Conservation (phyloP, 257 asterid genomes). For the Ehretia macrophylla region DNA sequence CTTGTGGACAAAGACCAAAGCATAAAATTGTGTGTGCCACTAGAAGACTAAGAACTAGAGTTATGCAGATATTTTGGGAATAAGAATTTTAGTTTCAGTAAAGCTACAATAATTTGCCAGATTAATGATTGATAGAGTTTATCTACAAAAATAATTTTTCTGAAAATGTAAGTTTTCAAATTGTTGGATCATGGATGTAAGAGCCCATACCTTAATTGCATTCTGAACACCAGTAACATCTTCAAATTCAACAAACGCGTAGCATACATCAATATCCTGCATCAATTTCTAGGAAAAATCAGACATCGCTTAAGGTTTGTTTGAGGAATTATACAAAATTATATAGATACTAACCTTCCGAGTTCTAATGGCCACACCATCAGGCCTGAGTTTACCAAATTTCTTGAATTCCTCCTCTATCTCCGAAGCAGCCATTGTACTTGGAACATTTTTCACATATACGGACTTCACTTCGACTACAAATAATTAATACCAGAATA, state of each 20-base stretch:
- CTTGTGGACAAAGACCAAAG: too few species aligned
- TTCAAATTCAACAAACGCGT: constrained; percentile 94
- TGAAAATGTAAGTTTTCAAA: too few species aligned
- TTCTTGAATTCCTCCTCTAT: constrained; percentile 90
- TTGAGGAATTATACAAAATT: constrained; percentile 3
- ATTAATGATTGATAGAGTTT: too few species aligned
- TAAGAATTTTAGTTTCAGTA: too few species aligned
- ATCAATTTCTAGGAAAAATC: constrained; percentile 10
- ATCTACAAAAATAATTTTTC: too few species aligned
- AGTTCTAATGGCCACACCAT: constrained; percentile 96
- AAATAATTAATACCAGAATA: constrained; percentile 10
- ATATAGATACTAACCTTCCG: constrained; percentile 65
- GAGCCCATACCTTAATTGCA: constrained; percentile 69
- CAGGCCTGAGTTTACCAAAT: constrained; percentile 80
- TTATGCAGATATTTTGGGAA: too few species aligned
- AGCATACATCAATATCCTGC: constrained; percentile 94
- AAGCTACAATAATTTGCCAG: too few species aligned
- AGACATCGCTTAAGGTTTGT: not conserved
- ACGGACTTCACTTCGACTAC: constrained; percentile 89
- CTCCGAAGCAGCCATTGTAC: constrained; percentile 79
- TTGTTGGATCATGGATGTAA: too few species aligned
- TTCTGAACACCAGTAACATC: constrained; percentile 90
- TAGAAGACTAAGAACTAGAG: too few species aligned
- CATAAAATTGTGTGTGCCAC: too few species aligned
- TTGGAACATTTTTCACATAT: constrained; percentile 91